Conservation (phyloP, 2,329 filamentous ascomycete species). For the Teratosphaeria epicoccoides region DNA sequence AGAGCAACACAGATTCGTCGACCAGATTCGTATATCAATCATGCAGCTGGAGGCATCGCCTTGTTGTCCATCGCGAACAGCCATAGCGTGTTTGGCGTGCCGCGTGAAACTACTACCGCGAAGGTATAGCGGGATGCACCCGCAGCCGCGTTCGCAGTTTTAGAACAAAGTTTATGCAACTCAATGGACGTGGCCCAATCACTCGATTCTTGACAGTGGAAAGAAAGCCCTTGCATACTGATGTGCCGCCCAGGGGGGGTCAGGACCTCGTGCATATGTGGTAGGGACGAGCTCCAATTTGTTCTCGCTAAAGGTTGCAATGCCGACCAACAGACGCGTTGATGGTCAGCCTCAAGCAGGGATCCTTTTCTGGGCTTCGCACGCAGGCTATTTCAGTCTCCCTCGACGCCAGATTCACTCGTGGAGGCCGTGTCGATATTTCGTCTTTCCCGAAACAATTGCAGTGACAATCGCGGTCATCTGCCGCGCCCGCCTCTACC, state of each 20-base stretch:
- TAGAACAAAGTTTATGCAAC: not conserved
- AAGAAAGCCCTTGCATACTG: not conserved
- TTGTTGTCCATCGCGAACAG: not conserved
- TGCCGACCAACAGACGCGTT: not conserved
- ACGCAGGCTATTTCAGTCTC: not conserved
- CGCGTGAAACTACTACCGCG: not conserved
- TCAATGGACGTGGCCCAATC: not conserved
- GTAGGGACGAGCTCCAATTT: not conserved
- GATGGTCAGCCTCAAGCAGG: not conserved
- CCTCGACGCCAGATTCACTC: too few species aligned
- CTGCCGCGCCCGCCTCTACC: not conserved
- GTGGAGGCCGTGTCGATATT: not conserved
- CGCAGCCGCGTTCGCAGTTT: not conserved
- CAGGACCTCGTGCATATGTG: not conserved
- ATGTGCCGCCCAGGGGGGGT: not conserved
- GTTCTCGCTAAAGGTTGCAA: not conserved
- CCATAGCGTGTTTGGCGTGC: not conserved
- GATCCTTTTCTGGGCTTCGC: not conserved
- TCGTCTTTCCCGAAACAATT: not conserved
- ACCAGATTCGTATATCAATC: not conserved
- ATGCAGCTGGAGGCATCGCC: not conserved
- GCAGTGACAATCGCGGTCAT: not conserved
- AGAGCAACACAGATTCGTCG: not conserved
- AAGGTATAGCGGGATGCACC: not conserved
- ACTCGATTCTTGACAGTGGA: not conserved